Percentiles rank a stretch among this genome's conserved stretches.
phyloP scores from a whole-genome alignment of 2,329 filamentous ascomycete genomes.

The Aaosphaeria arxii region DNA sequence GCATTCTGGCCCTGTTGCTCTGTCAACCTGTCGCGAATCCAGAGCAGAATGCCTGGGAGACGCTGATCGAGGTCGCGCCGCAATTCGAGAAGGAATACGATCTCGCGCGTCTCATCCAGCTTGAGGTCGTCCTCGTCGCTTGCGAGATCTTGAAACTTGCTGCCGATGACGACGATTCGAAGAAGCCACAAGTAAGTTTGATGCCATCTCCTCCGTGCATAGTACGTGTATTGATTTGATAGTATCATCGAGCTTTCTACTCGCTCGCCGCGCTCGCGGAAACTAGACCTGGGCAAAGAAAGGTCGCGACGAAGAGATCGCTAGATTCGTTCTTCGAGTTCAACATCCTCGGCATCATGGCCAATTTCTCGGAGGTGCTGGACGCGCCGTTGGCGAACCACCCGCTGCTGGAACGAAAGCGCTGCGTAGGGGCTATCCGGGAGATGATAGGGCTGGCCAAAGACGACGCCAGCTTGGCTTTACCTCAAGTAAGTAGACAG shows the following conservation, averaged over 20 bases:
- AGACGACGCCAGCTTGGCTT: slow-evolving; percentile 69
- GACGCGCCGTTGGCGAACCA: slow-evolving; percentile 60
- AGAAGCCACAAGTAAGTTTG: slow-evolving; percentile 54
- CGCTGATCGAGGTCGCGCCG: slow-evolving; percentile 66
- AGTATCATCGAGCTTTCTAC: slow-evolving; percentile 50
- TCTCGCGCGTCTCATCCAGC: slow-evolving; percentile 66
- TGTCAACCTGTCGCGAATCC: slow-evolving; percentile 62
- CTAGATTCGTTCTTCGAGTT: slow-evolving; percentile 75
- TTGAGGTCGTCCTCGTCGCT: slow-evolving; percentile 72
- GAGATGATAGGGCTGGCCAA: slow-evolving; percentile 81
- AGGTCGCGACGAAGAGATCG: slow-evolving; percentile 50
- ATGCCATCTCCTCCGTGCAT: not conserved
- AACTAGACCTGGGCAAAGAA: slow-evolving; percentile 45
- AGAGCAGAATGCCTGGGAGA: slow-evolving; percentile 65
- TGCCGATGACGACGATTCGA: slow-evolving; percentile 61
- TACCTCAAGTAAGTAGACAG: slow-evolving; percentile 70
- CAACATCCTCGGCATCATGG: slow-evolving; percentile 83
- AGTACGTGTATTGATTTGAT: slow-evolving; percentile 1
- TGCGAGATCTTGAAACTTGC: slow-evolving; percentile 80
- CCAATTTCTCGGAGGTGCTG: slow-evolving; percentile 73
- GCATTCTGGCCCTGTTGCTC: slow-evolving; percentile 58
- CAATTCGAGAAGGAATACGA: slow-evolving; percentile 63
- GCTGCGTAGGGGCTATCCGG: slow-evolving; percentile 78
- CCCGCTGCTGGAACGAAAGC: slow-evolving; percentile 65
- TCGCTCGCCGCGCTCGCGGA: slow-evolving; percentile 49